These are phyloP conservation scores for Aspergillus fischeri DNA, from an alignment of 2,329 filamentous ascomycete genomes.

Conservation along the genomic window DNA sequence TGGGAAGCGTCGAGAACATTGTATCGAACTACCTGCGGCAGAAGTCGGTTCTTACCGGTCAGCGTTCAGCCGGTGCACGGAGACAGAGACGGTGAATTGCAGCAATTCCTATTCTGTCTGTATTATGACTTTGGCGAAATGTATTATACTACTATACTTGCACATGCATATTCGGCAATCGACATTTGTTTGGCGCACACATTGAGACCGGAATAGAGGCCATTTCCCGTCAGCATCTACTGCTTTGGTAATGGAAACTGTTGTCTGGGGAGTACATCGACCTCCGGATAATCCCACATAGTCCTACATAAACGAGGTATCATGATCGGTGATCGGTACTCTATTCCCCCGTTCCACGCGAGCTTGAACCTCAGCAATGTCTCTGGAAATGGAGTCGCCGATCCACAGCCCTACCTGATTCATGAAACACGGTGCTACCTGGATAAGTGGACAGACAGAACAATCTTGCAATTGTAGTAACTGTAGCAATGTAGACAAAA, in stretches of 20 bases:
- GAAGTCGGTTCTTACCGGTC: slow-evolving; percentile 43
- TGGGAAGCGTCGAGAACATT: slow-evolving; percentile 77
- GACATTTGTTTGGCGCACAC: neutral
- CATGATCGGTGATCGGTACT: neutral
- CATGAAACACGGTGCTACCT: neutral
- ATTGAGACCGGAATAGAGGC: slow-evolving; percentile 1
- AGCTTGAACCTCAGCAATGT: neutral
- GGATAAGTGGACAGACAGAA: neutral
- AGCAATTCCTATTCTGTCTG: slow-evolving; percentile 1
- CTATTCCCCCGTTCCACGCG: neutral
- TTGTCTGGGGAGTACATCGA: neutral
- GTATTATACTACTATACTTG: slow-evolving; percentile 32
- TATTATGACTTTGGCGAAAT: slow-evolving; percentile 20
- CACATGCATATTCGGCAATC: slow-evolving; percentile 15
- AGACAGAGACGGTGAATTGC: slow-evolving; percentile 18
- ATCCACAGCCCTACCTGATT: neutral
- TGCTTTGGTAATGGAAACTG: neutral
- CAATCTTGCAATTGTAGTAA: neutral
- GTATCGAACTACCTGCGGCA: slow-evolving; percentile 63
- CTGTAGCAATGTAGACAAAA: neutral
- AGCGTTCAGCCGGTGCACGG: slow-evolving; percentile 8
- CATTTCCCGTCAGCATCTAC: slow-evolving; percentile 1
- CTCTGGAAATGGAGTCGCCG: neutral
- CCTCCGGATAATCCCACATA: neutral
- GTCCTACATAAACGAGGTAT: neutral